Evolutionary conservation across 129 eudicot species (phyloP).

Genomic region (Centrapalus pauciflorus): DNA sequence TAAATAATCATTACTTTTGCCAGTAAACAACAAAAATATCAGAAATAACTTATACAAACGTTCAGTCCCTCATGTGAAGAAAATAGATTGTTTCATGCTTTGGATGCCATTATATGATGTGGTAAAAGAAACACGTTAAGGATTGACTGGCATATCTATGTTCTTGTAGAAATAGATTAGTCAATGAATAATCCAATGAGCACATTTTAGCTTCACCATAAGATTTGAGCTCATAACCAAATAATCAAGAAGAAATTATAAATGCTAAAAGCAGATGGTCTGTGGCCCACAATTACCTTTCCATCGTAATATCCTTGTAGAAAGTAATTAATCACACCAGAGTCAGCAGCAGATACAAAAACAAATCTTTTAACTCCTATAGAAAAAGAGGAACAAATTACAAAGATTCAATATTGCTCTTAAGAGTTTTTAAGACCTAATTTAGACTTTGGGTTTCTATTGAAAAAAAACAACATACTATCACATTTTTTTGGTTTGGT

Average conservation of each 20-base stretch:
- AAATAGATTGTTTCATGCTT: background rate
- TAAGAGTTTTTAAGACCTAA: background rate
- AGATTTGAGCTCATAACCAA: background rate
- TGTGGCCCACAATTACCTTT: slow-evolving; percentile 53
- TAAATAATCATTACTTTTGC: slow-evolving; percentile 10
- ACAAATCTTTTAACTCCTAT: slow-evolving; percentile 86
- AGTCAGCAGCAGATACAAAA: slow-evolving; percentile 90
- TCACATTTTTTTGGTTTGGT: no score
- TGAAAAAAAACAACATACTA: no score
- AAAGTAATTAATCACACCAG: slow-evolving; percentile 70
- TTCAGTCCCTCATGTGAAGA: background rate
- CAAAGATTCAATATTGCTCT: background rate
- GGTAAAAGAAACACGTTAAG: background rate
- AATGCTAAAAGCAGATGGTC: background rate
- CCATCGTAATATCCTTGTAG: slow-evolving; percentile 94
- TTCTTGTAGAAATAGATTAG: background rate
- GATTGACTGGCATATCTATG: no score
- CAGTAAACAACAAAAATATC: background rate
- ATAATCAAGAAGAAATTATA: background rate
- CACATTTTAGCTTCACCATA: background rate
- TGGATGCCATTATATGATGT: background rate
- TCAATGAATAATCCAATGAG: background rate
- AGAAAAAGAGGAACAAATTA: background rate
- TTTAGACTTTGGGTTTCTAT: no score
- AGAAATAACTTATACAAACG: background rate